These are phyloP conservation scores for Smallanthus sonchifolius DNA, from an alignment of 129 eudicot species.

Conservation along the genomic window DNA sequence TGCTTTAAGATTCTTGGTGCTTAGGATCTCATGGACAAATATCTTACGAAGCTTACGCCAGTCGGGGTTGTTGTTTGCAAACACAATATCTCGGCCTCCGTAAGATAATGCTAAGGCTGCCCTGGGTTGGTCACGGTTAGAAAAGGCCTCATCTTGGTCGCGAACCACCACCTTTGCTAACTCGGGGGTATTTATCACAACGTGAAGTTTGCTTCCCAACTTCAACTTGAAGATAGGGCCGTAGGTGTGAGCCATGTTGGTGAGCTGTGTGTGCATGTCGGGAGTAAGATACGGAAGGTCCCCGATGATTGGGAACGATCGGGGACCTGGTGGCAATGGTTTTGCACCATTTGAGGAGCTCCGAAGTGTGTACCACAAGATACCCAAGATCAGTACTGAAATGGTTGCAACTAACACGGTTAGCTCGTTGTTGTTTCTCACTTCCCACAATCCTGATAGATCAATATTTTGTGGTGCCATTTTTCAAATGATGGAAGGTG, in stretches of 20 bases:
- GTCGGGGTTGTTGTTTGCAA: background rate
- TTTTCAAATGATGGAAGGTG: background rate
- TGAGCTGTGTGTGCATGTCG: background rate
- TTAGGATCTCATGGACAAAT: conserved; percentile 8
- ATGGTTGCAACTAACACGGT: background rate
- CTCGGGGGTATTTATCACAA: background rate
- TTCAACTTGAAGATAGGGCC: conserved; percentile 5
- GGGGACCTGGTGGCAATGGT: conserved; percentile 8
- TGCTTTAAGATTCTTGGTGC: background rate
- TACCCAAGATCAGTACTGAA: background rate
- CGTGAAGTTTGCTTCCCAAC: background rate
- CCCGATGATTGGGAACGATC: background rate
- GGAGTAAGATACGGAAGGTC: background rate
- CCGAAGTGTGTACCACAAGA: background rate
- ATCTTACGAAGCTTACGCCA: conserved; percentile 5
- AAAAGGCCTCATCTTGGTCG: conserved; percentile 2
- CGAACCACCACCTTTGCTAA: background rate
- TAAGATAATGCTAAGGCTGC: background rate
- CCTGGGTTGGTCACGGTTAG: background rate
- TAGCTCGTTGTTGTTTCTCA: background rate
- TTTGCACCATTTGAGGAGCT: background rate
- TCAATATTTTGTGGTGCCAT: background rate
- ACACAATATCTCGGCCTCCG: background rate
- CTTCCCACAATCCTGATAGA: background rate
- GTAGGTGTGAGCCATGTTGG: background rate